phyloP scores from a whole-genome alignment of 2,329 filamentous ascomycete species.

The Thelonectria olida region DNA sequence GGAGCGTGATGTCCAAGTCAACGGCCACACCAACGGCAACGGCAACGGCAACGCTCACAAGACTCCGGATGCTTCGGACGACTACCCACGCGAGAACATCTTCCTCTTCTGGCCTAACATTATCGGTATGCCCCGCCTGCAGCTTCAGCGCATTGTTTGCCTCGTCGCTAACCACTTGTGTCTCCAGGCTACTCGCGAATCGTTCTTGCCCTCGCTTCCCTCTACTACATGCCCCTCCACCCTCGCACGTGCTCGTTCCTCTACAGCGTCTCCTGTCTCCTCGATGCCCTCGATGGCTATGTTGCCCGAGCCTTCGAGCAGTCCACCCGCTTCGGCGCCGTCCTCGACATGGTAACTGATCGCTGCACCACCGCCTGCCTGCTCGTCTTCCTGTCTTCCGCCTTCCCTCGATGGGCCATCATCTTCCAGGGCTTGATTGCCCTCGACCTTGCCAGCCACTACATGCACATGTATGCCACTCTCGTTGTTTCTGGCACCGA shows the following conservation, averaged over 20 bases:
- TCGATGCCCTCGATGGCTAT: conserved; percentile 94
- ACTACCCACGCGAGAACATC: conserved; percentile 72
- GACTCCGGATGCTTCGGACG: conserved; percentile 45
- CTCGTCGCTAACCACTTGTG: conserved; percentile 25
- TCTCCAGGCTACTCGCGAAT: conserved; percentile 77
- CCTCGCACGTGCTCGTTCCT: conserved; percentile 92
- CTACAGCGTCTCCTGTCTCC: conserved; percentile 92
- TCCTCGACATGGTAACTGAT: conserved; percentile 99
- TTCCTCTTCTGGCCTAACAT: conserved; percentile 85
- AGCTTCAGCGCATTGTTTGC: background rate
- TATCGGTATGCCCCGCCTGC: conserved; percentile 67
- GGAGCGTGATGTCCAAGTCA: conserved; percentile 45
- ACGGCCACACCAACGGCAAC: conserved; percentile 63
- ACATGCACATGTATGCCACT: conserved; percentile 99
- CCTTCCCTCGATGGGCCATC: conserved; percentile 93
- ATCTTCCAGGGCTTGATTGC: conserved; percentile 94
- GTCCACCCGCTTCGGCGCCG: conserved; percentile 93
- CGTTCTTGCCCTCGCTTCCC: conserved; percentile 84
- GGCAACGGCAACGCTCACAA: conserved; percentile 55
- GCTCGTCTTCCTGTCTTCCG: conserved; percentile 92
- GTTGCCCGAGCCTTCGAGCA: conserved; percentile 85
- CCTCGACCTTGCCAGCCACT: conserved; percentile 93
- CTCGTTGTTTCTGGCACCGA: conserved; percentile 84
- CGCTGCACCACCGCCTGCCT: conserved; percentile 96
- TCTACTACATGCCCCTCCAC: conserved; percentile 99